These are phyloP conservation scores for Penicillium tannophilum DNA, from an alignment of 495 filamentous ascomycete species.

Conservation along the genomic window DNA sequence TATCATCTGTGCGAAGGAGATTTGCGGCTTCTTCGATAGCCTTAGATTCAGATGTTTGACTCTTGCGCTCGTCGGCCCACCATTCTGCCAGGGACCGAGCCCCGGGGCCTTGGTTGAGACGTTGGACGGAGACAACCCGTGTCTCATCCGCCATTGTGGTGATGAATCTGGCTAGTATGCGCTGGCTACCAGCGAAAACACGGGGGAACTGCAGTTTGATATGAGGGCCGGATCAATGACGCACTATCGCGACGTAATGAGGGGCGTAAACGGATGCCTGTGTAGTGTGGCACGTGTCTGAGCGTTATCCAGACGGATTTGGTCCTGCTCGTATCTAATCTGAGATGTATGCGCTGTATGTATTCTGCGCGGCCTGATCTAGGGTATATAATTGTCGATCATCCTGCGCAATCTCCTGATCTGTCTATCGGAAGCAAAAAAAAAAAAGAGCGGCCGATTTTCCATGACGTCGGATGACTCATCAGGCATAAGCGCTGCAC, in stretches of 20 bases:
- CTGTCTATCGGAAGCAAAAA: conserved; percentile 15
- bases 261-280: conserved; percentile 6
- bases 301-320: conserved; percentile 13
- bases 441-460: conserved; percentile 1
- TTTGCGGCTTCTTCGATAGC: conserved; percentile 57
- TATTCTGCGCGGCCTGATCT: conserved; percentile 3
- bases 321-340: not conserved
- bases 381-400: conserved; percentile 18
- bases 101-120: conserved; percentile 44
- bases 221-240: conserved; percentile 25
- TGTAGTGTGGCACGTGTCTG: conserved; percentile 11
- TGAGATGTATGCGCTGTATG: not conserved
- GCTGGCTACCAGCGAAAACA: conserved; percentile 39
- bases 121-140: conserved; percentile 45
- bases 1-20: conserved; percentile 61
- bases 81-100: conserved; percentile 46
- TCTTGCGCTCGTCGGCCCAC: conserved; percentile 45
- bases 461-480: conserved; percentile 39
- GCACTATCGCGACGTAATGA: conserved; percentile 25
- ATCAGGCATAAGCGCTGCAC: conserved; percentile 9
- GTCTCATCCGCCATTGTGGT: conserved; percentile 31
- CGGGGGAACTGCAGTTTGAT: conserved; percentile 40
- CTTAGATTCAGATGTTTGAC: conserved; percentile 38
- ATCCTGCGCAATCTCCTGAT: conserved; percentile 14
- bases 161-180: conserved; percentile 34